Evolutionary conservation across 2,329 filamentous ascomycete species (phyloP).

Genomic region (Pseudonectria foliicola): DNA sequence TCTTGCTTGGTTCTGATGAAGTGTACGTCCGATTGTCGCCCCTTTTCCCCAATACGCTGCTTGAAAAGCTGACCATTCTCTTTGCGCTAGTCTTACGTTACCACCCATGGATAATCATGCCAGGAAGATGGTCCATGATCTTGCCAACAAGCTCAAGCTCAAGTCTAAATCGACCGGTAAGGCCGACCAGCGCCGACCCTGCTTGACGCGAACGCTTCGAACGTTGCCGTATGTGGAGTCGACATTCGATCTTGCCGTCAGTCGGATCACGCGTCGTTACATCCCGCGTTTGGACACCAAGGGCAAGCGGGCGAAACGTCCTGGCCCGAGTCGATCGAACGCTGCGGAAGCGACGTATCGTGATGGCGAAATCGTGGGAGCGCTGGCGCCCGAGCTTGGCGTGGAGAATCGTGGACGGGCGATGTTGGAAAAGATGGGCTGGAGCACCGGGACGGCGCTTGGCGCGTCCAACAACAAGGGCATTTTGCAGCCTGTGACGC

Average conservation of each 20-base stretch:
- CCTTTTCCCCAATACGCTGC: neutral
- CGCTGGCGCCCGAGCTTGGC: slow-evolving; percentile 74
- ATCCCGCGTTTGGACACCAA: slow-evolving; percentile 45
- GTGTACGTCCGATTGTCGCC: slow-evolving; percentile 41
- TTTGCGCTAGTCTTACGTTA: slow-evolving; percentile 58
- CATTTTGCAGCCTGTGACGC: slow-evolving; percentile 76
- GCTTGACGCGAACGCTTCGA: slow-evolving; percentile 65
- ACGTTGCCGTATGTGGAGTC: slow-evolving; percentile 48
- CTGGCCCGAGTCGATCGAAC: slow-evolving; percentile 15
- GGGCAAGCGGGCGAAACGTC: slow-evolving; percentile 27
- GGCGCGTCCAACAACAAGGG: slow-evolving; percentile 80
- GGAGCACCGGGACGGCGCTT: slow-evolving; percentile 78
- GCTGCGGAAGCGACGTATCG: slow-evolving; percentile 44
- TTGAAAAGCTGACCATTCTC: no score
- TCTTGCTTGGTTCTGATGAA: slow-evolving; percentile 56
- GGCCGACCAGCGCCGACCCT: slow-evolving; percentile 65
- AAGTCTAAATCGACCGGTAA: slow-evolving; percentile 79
- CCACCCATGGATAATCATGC: slow-evolving; percentile 77
- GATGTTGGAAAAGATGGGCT: slow-evolving; percentile 97
- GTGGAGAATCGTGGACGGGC: slow-evolving; percentile 74
- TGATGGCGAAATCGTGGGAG: slow-evolving; percentile 86
- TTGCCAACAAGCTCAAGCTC: slow-evolving; percentile 67
- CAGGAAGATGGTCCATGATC: slow-evolving; percentile 71
- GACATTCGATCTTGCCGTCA: slow-evolving; percentile 24
- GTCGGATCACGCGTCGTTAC: slow-evolving; percentile 45